Conservation (phyloP, 768 basidiomycete species). For the Suillus hirtellus region DNA sequence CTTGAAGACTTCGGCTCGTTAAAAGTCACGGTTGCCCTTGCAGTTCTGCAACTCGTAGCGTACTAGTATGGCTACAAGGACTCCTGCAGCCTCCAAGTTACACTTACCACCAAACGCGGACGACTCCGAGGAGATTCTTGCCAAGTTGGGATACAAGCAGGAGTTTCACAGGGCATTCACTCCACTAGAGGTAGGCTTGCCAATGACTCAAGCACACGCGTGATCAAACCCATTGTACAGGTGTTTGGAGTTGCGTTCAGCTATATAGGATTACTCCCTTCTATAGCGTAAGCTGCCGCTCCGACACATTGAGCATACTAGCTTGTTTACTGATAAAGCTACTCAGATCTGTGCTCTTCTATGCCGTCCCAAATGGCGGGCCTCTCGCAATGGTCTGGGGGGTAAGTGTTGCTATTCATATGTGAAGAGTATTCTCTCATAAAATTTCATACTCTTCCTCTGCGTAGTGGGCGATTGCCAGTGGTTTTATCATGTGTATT, state of each 20-base stretch:
- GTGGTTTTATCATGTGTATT: slow-evolving; percentile 60
- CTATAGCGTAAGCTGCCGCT: slow-evolving; percentile 11
- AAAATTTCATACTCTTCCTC: not conserved
- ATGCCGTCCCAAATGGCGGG: not conserved
- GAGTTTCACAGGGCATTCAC: slow-evolving; percentile 14
- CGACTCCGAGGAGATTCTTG: slow-evolving; percentile 19
- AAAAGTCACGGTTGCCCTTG: too few species aligned
- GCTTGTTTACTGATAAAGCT: not conserved
- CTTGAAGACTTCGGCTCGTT: too few species aligned
- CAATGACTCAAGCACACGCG: not conserved
- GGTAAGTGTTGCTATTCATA: not conserved
- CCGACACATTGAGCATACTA: not conserved
- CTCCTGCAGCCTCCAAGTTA: not conserved
- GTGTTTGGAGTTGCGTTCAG: slow-evolving; percentile 33
- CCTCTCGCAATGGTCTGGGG: slow-evolving; percentile 1
- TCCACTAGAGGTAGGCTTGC: slow-evolving; percentile 20
- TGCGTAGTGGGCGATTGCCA: slow-evolving; percentile 62
- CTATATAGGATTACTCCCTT: slow-evolving; percentile 30
- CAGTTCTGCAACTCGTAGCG: too few species aligned
- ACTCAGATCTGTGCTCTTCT: slow-evolving; percentile 6
- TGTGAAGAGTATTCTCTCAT: not conserved
- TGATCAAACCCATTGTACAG: not conserved
- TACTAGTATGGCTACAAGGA: not conserved
- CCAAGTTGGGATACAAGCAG: slow-evolving; percentile 31
- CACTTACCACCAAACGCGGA: slow-evolving; percentile 5